phyloP scores from a whole-genome alignment of 225 moss, liverwort and hornwort genomes.

The Ulota crispa region DNA sequence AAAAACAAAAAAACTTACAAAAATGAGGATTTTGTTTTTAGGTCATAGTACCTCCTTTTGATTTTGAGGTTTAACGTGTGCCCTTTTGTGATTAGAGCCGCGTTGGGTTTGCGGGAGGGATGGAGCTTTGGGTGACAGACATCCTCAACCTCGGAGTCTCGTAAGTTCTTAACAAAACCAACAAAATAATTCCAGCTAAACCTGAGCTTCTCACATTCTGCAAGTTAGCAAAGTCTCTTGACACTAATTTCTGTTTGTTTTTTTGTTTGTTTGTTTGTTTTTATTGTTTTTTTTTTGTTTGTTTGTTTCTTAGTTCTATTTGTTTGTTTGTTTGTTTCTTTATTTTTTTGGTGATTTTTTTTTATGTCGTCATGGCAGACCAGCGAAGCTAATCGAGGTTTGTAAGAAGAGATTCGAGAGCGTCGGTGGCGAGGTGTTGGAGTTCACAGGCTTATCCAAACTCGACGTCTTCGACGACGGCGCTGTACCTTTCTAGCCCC shows the following conservation, averaged over 20 bases:
- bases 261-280: too few relatives aligned
- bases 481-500: slow-evolving; percentile 48
- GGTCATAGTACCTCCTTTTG: too few relatives aligned
- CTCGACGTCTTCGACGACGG: slow-evolving; percentile 84
- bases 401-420: slow-evolving; percentile 68
- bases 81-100: slow-evolving; percentile 57
- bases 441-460: slow-evolving; percentile 71
- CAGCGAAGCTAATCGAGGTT: slow-evolving; percentile 71
- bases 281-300: too few relatives aligned
- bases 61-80: not conserved
- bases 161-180: slow-evolving; percentile 42
- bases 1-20: too few relatives aligned
- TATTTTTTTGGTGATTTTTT: too few relatives aligned
- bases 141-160: slow-evolving; percentile 94
- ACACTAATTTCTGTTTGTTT: not conserved
- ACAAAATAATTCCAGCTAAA: not conserved
- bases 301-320: too few relatives aligned
- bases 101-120: slow-evolving; percentile 70
- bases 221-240: not conserved
- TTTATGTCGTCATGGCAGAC: slow-evolving; percentile 38
- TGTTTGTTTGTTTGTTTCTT: too few relatives aligned
- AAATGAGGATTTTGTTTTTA: too few relatives aligned
- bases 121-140: slow-evolving; percentile 82
- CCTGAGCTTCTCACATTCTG: not conserved
- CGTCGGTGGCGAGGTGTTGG: slow-evolving; percentile 72